Evolutionary conservation across 2,329 filamentous ascomycete species (phyloP).

Genomic region (Arachnopeziza araneosa): DNA sequence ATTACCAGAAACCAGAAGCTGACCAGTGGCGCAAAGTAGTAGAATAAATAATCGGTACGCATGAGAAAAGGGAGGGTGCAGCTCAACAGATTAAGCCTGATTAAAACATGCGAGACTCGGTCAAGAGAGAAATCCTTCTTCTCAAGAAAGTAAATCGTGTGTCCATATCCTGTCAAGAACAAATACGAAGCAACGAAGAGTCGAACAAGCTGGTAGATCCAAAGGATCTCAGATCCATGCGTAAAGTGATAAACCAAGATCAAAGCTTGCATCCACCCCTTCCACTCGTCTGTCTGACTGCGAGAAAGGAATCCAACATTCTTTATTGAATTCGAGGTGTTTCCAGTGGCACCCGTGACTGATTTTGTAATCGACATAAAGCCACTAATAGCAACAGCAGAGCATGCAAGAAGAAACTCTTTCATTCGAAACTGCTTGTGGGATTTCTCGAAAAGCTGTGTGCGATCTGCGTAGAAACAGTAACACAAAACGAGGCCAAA

Average conservation of each 20-base stretch:
- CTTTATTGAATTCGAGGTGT: not conserved
- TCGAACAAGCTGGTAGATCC: conserved; percentile 50
- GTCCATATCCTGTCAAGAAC: conserved; percentile 58
- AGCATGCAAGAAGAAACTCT: conserved; percentile 30
- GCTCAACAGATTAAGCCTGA: conserved; percentile 53
- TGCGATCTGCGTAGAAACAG: conserved; percentile 50
- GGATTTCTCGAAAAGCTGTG: conserved; percentile 46
- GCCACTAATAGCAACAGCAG: conserved; percentile 26
- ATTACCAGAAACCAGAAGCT: conserved; percentile 58
- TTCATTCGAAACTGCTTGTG: conserved; percentile 39
- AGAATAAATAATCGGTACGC: conserved; percentile 49
- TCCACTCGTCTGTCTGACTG: conserved; percentile 58
- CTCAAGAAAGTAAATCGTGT: conserved; percentile 52
- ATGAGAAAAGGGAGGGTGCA: conserved; percentile 49
- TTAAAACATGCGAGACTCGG: conserved; percentile 46
- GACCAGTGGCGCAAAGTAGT: conserved; percentile 53
- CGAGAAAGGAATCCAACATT: conserved; percentile 43
- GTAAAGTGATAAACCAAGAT: conserved; percentile 55
- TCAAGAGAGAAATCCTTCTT: conserved; percentile 51
- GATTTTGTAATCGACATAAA: conserved; percentile 27
- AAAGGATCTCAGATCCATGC: conserved; percentile 42
- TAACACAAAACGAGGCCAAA: conserved; percentile 31
- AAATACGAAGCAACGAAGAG: conserved; percentile 52
- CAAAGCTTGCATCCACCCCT: conserved; percentile 57
- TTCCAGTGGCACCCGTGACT: not conserved